Base-by-base conservation (phyloP, 2,329 filamentous ascomycete species). In the Akanthomyces lecanii region DNA sequence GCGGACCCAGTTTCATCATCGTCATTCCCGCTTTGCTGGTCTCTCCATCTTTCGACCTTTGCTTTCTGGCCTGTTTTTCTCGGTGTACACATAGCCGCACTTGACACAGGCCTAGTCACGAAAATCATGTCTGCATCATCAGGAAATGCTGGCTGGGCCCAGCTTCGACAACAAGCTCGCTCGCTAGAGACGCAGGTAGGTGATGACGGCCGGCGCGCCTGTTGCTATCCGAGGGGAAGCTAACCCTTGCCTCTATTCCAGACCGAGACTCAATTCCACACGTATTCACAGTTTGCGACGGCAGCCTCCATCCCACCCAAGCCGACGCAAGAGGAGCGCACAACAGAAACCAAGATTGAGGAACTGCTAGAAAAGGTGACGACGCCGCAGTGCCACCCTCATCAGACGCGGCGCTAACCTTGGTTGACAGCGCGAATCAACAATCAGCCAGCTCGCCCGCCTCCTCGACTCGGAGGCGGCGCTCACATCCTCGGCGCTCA, bases 401-500 rank as follows among this genome's bases (percentile, higher is more conserved):
- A 45, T 10, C 14, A 21, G 11, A 45, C 23, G 10, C 2, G 18
- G 23, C 11, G 12, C 6, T 58, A 18, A 56, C 18, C 55, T n/a
- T 25, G 5, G 30, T 8, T 52, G 4, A 8, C 73, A 97, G 92
- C 89, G 95, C 72, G 92, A 97, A 73, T 80, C 83, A 51, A 85
- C 95, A 60, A 88, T 98, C 72, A 79, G 82, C 64, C 92, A 97
- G 76, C 89, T 99, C 63, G 81, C 88, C 68, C 91, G 94, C 64
- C 88, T 97, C 61, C 90, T 98, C 69, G 94, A 98, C 79, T 96
- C 93, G 63, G 94, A 98, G 82, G 87, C 92, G 25, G 83, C 88
- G 62, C 85, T 96, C 64, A 92, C 90, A 57, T 89, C 92, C 51
- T 98, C 94, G 44, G 92, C 93, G 62, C 85, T 97, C n/a, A 98